Percentiles rank a stretch among this genome's conserved stretches.
Evolutionary conservation across 2,329 filamentous ascomycete genomes (phyloP).

Genomic region (Cladophialophora yegresii): DNA sequence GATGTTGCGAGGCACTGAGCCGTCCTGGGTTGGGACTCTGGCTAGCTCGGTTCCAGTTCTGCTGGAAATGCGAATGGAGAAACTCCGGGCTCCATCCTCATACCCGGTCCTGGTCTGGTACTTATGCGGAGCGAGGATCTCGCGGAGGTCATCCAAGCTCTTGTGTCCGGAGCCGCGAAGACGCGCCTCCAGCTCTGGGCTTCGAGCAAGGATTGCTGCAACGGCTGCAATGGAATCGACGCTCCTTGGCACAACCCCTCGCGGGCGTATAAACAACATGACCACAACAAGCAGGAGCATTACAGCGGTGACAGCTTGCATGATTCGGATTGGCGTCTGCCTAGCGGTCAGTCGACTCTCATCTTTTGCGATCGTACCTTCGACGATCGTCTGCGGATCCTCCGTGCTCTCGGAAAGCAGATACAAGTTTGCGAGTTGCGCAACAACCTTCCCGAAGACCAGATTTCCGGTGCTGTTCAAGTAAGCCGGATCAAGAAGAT

Average conservation of each 20-base stretch:
- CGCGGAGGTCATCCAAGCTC: conserved; percentile 14
- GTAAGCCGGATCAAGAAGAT: conserved; percentile 25
- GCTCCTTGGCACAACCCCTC: conserved; percentile 28
- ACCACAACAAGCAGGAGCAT: conserved; percentile 24
- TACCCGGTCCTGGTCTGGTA: conserved; percentile 23
- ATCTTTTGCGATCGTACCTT: conserved; percentile 22
- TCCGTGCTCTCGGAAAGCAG: conserved; percentile 14
- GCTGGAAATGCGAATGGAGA: conserved; percentile 24
- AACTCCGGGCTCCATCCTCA: conserved; percentile 19
- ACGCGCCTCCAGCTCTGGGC: conserved; percentile 20
- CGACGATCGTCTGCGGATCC: conserved; percentile 5
- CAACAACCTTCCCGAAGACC: conserved; percentile 20
- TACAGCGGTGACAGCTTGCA: conserved; percentile 25
- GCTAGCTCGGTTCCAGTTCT: neutral
- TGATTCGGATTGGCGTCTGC: conserved; percentile 22
- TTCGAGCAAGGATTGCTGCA: conserved; percentile 29
- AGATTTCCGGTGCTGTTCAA: conserved; percentile 16
- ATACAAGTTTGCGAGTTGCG: conserved; percentile 29
- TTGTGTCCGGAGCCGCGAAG: conserved; percentile 26
- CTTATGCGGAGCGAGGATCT: conserved; percentile 15
- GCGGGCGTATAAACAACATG: conserved; percentile 21
- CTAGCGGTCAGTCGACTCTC: conserved; percentile 22
- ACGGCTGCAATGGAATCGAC: conserved; percentile 29
- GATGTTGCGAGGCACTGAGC: conserved; percentile 8
- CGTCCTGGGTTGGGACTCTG: neutral